Evolutionary conservation across 2,329 filamentous ascomycete species (phyloP).

Genomic region (Aphanocladium album): DNA sequence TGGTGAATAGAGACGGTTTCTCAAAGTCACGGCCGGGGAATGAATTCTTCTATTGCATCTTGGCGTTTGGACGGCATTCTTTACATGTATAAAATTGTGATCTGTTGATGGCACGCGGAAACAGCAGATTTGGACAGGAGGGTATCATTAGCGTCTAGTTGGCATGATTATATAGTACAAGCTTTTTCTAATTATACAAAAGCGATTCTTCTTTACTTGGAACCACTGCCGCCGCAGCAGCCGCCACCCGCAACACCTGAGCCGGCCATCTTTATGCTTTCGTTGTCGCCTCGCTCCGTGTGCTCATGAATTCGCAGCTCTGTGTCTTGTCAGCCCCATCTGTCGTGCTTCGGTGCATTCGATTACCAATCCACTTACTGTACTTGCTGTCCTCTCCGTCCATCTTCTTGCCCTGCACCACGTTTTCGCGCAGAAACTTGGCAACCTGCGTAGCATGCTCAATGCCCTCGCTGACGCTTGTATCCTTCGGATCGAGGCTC

Average conservation of each 20-base stretch:
- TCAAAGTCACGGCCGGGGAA: conserved; percentile 27
- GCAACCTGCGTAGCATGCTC: conserved; percentile 79
- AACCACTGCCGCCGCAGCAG: conserved; percentile 21
- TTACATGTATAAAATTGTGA: conserved; percentile 13
- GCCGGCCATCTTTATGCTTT: conserved; percentile 68
- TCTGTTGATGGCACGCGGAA: not conserved
- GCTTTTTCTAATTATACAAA: conserved; percentile 13
- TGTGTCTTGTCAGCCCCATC: conserved; percentile 30
- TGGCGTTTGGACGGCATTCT: conserved; percentile 23
- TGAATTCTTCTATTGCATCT: conserved; percentile 22
- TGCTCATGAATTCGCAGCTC: conserved; percentile 84
- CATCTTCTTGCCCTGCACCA: conserved; percentile 72
- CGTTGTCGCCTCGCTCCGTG: conserved; percentile 90
- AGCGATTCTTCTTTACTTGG: not conserved
- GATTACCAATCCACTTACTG: conserved; percentile 54
- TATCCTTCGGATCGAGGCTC: conserved; percentile 49
- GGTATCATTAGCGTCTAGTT: conserved; percentile 26
- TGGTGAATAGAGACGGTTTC: conserved; percentile 53
- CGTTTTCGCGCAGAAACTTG: conserved; percentile 70
- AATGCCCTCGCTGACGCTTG: conserved; percentile 60
- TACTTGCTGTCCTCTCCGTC: conserved; percentile 44
- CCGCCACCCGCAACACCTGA: conserved; percentile 26
- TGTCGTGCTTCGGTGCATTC: too few species aligned
- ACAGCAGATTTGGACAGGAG: conserved; percentile 11
- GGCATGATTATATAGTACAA: conserved; percentile 15